Evolutionary conservation across 2,329 filamentous ascomycete genomes (phyloP).

Genomic region (Keithomyces neogunnii): DNA sequence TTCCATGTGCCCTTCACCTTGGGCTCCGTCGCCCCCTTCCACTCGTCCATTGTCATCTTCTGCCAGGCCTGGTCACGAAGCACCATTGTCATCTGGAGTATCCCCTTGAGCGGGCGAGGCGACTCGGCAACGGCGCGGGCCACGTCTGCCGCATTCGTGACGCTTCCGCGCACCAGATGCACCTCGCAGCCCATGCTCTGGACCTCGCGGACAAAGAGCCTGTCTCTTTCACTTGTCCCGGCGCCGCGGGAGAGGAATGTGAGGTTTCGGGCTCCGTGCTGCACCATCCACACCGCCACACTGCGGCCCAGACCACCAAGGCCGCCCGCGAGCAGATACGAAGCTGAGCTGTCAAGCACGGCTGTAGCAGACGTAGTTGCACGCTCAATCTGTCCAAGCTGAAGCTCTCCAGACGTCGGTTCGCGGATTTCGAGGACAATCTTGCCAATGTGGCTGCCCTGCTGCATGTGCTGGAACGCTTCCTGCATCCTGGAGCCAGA

Average conservation of each 20-base stretch:
- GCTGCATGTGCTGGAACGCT: slow-evolving; percentile 31
- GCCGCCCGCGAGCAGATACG: slow-evolving; percentile 22
- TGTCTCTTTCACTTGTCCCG: slow-evolving; percentile 4
- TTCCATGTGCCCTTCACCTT: slow-evolving; percentile 28
- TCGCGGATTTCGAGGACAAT: slow-evolving; percentile 1
- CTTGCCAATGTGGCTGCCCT: slow-evolving; percentile 28
- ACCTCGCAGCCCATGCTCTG: slow-evolving; percentile 26
- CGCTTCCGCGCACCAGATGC: slow-evolving; percentile 34
- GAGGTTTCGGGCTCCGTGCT: slow-evolving; percentile 19
- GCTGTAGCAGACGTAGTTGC: too few relatives aligned
- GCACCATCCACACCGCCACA: slow-evolving; percentile 12
- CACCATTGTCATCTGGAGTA: background rate
- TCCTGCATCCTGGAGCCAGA: slow-evolving; percentile 8
- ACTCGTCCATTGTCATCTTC: slow-evolving; percentile 29
- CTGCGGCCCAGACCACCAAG: slow-evolving; percentile 18
- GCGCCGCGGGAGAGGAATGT: slow-evolving; percentile 14
- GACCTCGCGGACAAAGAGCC: slow-evolving; percentile 25
- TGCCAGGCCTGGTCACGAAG: slow-evolving; percentile 16
- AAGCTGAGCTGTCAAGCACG: slow-evolving; percentile 6
- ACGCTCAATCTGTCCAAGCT: too few relatives aligned
- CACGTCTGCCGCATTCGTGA: slow-evolving; percentile 23
- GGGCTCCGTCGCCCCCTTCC: slow-evolving; percentile 29
- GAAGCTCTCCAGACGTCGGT: too few relatives aligned
- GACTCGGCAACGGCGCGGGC: slow-evolving; percentile 6
- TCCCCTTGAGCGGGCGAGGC: background rate